A percentile compares a stretch with the other conserved stretches of the same genome.
Conservation (phyloP, 371 early-diverging fungal species). For the Vairimorpha necatrix region DNA sequence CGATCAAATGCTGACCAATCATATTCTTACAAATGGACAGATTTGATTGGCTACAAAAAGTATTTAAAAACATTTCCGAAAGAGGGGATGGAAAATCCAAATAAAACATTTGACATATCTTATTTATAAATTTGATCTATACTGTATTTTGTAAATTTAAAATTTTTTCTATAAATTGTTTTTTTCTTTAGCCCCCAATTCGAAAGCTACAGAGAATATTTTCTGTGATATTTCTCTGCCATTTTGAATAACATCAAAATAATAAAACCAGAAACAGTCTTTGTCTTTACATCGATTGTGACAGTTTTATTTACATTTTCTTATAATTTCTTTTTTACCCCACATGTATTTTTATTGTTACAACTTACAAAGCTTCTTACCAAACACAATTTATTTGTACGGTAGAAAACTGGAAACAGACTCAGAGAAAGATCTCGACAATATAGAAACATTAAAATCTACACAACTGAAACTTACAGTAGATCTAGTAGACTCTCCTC, state of each 20-base stretch:
- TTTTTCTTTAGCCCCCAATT: no score
- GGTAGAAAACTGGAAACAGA: background rate
- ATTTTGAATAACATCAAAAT: background rate
- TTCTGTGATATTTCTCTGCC: slow-evolving; percentile 5
- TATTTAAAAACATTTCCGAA: no score
- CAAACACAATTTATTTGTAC: background rate
- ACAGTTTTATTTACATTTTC: slow-evolving; percentile 7
- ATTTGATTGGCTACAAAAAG: no score
- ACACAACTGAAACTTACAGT: background rate
- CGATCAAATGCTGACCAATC: no score
- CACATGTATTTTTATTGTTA: slow-evolving; percentile 1
- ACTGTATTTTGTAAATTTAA: no score
- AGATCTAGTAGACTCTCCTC: background rate
- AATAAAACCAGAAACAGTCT: slow-evolving; percentile 5
- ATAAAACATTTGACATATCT: no score
- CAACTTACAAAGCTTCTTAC: background rate
- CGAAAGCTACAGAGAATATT: slow-evolving; percentile 18
- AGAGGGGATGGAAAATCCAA: no score
- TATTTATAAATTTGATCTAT: no score
- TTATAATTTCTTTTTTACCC: background rate
- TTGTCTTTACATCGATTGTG: slow-evolving; percentile 3
- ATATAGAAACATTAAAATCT: background rate
- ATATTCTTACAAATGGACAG: no score
- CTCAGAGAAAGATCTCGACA: background rate
- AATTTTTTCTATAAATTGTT: no score